phyloP scores from a whole-genome alignment of 169 alveolate species.

The Eimeria maxima region DNA sequence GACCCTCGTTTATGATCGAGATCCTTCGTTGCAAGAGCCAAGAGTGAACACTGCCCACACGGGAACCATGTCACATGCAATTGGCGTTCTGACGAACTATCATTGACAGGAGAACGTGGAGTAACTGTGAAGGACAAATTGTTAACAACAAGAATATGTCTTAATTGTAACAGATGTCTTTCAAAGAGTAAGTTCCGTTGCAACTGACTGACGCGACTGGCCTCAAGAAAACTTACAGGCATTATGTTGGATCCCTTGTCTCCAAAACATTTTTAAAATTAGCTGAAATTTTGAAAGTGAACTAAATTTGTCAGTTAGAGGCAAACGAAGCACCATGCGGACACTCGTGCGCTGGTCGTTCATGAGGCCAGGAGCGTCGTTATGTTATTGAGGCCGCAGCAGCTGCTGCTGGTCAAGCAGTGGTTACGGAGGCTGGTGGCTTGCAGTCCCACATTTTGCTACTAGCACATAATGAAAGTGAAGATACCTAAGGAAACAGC shows the following conservation, averaged over 20 bases:
- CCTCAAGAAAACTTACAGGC: background rate
- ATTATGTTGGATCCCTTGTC: background rate
- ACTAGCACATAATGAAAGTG: background rate
- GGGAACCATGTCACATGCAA: too few species aligned
- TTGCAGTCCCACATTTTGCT: background rate
- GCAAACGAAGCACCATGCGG: background rate
- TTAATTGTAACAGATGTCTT: background rate
- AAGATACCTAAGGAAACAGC: background rate
- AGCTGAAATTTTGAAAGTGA: background rate
- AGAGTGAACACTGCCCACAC: background rate
- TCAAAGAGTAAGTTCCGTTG: too few species aligned
- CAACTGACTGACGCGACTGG: background rate
- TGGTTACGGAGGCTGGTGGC: background rate
- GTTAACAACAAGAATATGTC: too few species aligned
- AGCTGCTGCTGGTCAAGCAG: constrained; percentile 18
- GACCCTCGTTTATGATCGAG: background rate
- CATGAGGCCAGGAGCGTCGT: too few species aligned
- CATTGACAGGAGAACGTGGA: background rate
- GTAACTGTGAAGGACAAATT: background rate
- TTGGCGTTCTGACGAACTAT: background rate
- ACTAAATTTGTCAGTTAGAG: background rate
- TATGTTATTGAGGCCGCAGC: too few species aligned
- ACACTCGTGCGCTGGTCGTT: background rate
- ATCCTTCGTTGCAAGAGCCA: too few species aligned
- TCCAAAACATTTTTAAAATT: background rate